Evolutionary conservation across 768 basidiomycete genomes (phyloP).

Genomic region (Holtermannia corniformis): DNA sequence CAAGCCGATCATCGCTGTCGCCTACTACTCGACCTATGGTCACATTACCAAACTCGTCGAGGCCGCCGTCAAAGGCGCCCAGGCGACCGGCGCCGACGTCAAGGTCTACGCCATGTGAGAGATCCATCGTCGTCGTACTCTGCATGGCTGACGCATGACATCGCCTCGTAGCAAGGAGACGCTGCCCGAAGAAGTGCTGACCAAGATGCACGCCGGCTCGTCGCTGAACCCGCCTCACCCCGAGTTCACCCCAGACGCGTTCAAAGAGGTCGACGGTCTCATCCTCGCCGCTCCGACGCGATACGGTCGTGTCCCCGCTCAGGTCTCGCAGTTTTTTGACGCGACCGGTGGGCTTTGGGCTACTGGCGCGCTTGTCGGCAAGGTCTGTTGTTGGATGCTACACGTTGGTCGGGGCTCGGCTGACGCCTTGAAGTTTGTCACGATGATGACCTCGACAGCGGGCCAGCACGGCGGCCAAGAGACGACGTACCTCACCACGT

Average conservation of each 20-base stretch:
- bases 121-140: too few relatives aligned
- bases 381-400: constrained; percentile 35
- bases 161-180: constrained; percentile 53
- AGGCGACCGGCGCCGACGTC: constrained; percentile 39
- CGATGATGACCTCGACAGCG: constrained; percentile 63
- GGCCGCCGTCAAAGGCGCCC: constrained; percentile 35
- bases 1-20: constrained; percentile 31
- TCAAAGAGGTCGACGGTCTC: constrained; percentile 55
- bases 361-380: constrained; percentile 56
- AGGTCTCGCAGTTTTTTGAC: constrained; percentile 49
- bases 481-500: constrained; percentile 45
- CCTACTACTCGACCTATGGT: constrained; percentile 40
- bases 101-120: constrained; percentile 45
- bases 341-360: constrained; percentile 50
- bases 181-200: constrained; percentile 57
- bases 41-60: constrained; percentile 40
- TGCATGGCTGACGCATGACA: neutral
- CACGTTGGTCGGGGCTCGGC: neutral
- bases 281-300: constrained; percentile 52
- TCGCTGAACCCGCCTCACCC: constrained; percentile 55
- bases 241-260: constrained; percentile 50
- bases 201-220: constrained; percentile 57
- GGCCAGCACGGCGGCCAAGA: constrained; percentile 70
- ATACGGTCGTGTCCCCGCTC: constrained; percentile 36
- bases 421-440: constrained; percentile 45